Conservation (phyloP, 768 basidiomycete species). For the Sarcomyxa edulis region DNA sequence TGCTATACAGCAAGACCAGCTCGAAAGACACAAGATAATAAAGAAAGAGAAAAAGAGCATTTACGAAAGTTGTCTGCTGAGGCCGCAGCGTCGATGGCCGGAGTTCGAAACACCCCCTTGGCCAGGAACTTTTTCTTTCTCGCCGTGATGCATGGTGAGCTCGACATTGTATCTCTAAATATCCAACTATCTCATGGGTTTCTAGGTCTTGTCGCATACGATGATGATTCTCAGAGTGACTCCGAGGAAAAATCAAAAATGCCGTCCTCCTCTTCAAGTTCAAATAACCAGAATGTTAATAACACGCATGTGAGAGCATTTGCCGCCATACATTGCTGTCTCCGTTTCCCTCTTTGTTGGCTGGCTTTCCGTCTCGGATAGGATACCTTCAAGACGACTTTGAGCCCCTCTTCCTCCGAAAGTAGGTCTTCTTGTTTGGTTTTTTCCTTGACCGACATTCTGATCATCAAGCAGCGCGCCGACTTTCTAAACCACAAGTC, state of each 20-base stretch:
- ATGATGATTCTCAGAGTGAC: slow-evolving; percentile 59
- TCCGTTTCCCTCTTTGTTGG: slow-evolving; percentile 65
- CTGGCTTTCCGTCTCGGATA: slow-evolving; percentile 57
- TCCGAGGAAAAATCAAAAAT: slow-evolving; percentile 36
- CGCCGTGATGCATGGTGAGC: slow-evolving; percentile 12
- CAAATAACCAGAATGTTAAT: no score
- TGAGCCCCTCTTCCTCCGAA: slow-evolving; percentile 33
- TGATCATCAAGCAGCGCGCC: slow-evolving; percentile 26
- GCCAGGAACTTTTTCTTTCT: not conserved
- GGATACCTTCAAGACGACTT: slow-evolving; percentile 46
- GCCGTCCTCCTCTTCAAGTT: slow-evolving; percentile 17
- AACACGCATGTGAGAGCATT: slow-evolving; percentile 60
- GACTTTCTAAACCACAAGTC: slow-evolving; percentile 47
- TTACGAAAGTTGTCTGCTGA: not conserved
- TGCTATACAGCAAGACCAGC: slow-evolving; percentile 25
- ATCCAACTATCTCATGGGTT: not conserved
- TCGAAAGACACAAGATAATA: slow-evolving; percentile 26
- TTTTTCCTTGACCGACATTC: not conserved
- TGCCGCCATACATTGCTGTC: slow-evolving; percentile 24
- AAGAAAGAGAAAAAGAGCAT: slow-evolving; percentile 26
- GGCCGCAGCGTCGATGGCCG: no score
- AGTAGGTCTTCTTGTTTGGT: slow-evolving; percentile 25
- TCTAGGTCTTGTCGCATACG: slow-evolving; percentile 58
- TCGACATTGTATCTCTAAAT: not conserved
- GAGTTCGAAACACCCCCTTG: not conserved